phyloP scores from a whole-genome alignment of 352 stramenopile species.

The Phytophthora megakarya region DNA sequence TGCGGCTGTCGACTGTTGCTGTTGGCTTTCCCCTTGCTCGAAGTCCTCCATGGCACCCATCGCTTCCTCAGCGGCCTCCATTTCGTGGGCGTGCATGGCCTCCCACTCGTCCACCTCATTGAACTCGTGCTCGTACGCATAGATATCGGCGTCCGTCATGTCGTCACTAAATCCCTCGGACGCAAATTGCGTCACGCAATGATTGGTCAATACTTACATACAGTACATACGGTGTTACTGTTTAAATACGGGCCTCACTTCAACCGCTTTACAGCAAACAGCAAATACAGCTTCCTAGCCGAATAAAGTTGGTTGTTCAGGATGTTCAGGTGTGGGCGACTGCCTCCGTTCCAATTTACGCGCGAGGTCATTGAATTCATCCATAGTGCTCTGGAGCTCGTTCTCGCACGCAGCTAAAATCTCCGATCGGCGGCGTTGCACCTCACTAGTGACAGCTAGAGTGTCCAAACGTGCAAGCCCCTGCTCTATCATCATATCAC shows the following conservation, averaged over 20 bases:
- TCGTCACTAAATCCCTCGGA: constrained; percentile 4
- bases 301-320: not conserved
- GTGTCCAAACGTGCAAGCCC: constrained; percentile 38
- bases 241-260: not conserved
- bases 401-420: constrained; percentile 71
- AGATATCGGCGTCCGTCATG: constrained; percentile 75
- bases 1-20: not conserved
- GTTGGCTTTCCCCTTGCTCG: constrained; percentile 33
- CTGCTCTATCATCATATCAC: constrained; percentile 50
- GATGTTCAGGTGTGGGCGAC: constrained; percentile 5
- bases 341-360: constrained; percentile 35
- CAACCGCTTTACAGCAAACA: constrained; percentile 4
- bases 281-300: constrained; percentile 24
- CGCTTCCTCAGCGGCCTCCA: constrained; percentile 78
- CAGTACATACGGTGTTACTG: constrained; percentile 7
- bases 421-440: constrained; percentile 51
- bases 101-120: constrained; percentile 85
- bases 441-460: constrained; percentile 40
- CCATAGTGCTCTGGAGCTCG: constrained; percentile 57
- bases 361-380: constrained; percentile 64
- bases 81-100: constrained; percentile 76
- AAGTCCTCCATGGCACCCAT: constrained; percentile 61
- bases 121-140: constrained; percentile 81
- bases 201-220: constrained; percentile 37
- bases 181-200: too few relatives aligned